Evolutionary conservation across 1,139 yeast genomes (phyloP).

Genomic region (Taiozyma sp.): DNA sequence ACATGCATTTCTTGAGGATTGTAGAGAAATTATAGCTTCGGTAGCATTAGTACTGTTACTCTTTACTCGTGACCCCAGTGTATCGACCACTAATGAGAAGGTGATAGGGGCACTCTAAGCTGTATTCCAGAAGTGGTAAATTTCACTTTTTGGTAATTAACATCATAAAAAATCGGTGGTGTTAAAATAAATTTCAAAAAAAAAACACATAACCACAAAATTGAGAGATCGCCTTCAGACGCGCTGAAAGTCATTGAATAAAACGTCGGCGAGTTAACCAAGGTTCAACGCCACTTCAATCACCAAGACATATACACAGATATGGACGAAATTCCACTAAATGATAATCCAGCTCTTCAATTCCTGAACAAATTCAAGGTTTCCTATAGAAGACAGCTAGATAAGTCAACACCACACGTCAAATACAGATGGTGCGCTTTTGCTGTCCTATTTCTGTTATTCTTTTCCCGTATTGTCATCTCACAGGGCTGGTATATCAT

Average conservation of each 20-base stretch:
- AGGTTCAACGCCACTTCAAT: not conserved
- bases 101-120: not conserved
- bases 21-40: not conserved
- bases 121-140: not conserved
- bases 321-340: slow-evolving; percentile 21
- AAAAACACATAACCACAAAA: not conserved
- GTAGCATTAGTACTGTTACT: too few relatives aligned
- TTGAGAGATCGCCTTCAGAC: not conserved
- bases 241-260: not conserved
- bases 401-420: slow-evolving; percentile 75
- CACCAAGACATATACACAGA: not conserved
- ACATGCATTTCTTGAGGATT: not conserved
- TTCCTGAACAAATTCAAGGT: slow-evolving; percentile 11
- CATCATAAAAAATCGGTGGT: not conserved
- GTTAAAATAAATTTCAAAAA: not conserved
- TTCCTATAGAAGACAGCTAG: slow-evolving; percentile 62
- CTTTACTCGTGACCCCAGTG: too few relatives aligned
- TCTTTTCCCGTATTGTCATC: slow-evolving; percentile 64
- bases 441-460: slow-evolving; percentile 52
- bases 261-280: not conserved
- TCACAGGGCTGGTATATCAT: slow-evolving; percentile 96
- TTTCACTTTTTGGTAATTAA: not conserved
- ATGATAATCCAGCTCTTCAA: slow-evolving; percentile 10
- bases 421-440: slow-evolving; percentile 75
- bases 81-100: not conserved